These are phyloP conservation scores for Amaranthus hypochondriacus DNA, from an alignment of 148 eudicot genomes.

Conservation along the genomic window DNA sequence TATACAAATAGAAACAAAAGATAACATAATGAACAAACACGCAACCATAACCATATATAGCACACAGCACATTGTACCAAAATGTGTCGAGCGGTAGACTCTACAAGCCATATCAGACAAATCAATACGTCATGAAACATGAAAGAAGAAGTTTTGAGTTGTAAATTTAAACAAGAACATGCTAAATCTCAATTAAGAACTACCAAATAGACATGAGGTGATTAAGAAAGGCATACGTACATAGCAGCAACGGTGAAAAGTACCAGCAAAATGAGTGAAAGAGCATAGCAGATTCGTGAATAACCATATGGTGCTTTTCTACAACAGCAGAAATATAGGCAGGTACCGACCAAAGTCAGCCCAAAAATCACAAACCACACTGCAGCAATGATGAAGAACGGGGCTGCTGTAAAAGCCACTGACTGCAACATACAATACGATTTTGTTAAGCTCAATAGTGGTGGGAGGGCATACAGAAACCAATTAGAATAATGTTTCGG, in stretches of 20 bases:
- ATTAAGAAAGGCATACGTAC: slow-evolving; percentile 27
- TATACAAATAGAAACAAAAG: no score
- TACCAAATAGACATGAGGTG: not conserved
- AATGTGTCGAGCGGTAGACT: not conserved
- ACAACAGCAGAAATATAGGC: slow-evolving; percentile 49
- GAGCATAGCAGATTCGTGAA: slow-evolving; percentile 50
- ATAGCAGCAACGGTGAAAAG: slow-evolving; percentile 49
- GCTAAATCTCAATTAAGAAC: not conserved
- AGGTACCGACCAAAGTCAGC: slow-evolving; percentile 41
- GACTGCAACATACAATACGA: slow-evolving; percentile 40
- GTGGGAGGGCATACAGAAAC: not conserved
- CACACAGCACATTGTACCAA: no score
- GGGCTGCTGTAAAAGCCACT: slow-evolving; percentile 47
- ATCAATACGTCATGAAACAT: not conserved
- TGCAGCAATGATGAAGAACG: slow-evolving; percentile 42
- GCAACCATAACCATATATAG: no score
- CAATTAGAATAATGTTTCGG: not conserved
- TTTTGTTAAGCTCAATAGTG: not conserved
- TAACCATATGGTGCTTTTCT: slow-evolving; percentile 43
- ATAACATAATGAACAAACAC: no score
- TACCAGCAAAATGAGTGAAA: slow-evolving; percentile 40
- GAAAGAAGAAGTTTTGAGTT: not conserved
- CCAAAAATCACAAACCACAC: slow-evolving; percentile 56
- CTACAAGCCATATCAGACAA: not conserved
- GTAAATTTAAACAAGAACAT: not conserved